These are phyloP conservation scores for Hypoxylon fragiforme DNA, from an alignment of 495 filamentous ascomycete genomes.

Conservation along the genomic window DNA sequence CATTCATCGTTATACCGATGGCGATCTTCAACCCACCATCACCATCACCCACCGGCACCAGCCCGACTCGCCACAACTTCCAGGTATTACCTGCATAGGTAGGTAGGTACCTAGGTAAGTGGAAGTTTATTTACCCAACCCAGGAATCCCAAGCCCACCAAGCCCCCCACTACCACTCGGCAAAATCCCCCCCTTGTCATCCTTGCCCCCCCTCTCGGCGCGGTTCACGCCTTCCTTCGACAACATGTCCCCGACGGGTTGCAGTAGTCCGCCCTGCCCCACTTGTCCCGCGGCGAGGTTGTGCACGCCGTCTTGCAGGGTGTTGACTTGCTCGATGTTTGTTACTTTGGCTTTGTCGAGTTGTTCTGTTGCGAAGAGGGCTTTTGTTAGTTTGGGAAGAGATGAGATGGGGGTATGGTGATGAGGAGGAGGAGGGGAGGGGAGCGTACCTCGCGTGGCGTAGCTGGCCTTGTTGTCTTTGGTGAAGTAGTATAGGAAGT, in stretches of 20 bases:
- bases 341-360: conserved; percentile 70
- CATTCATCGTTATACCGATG: too few species aligned
- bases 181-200: conserved; percentile 58
- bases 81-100: background rate
- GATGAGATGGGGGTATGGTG: background rate
- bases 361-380: conserved; percentile 49
- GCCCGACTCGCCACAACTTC: too few species aligned
- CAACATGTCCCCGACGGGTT: conserved; percentile 60
- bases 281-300: conserved; percentile 61
- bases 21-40: too few species aligned
- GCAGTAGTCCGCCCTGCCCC: conserved; percentile 63
- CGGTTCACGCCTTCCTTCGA: conserved; percentile 69
- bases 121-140: conserved; percentile 15
- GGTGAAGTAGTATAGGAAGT: conserved; percentile 69
- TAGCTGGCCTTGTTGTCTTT: conserved; percentile 75
- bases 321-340: conserved; percentile 61
- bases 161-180: too few species aligned
- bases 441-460: conserved; percentile 55
- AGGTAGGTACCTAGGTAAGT: too few species aligned
- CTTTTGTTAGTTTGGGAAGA: background rate
- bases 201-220: conserved; percentile 63
- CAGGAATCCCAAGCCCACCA: conserved; percentile 10
- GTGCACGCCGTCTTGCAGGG: conserved; percentile 64
- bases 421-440: background rate
- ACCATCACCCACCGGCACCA: too few species aligned